These are phyloP conservation scores for Phlyctochytrium arcticum DNA, from an alignment of 192 early-diverging fungal genomes.

Conservation along the genomic window DNA sequence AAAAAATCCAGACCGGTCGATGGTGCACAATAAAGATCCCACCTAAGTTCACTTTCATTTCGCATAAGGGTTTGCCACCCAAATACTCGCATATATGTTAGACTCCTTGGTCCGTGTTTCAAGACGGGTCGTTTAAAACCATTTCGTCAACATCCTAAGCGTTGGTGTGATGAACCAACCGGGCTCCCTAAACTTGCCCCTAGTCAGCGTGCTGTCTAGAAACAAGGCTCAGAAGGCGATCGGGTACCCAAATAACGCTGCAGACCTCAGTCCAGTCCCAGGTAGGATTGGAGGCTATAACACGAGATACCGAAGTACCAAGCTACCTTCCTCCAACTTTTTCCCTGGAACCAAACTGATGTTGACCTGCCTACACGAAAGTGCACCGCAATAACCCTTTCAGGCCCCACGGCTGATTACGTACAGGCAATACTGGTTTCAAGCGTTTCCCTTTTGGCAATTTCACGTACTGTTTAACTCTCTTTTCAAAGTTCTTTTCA, in stretches of 20 bases:
- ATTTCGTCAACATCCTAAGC: slow-evolving; percentile 29
- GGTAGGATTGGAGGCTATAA: slow-evolving; percentile 55
- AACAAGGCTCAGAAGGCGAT: neutral
- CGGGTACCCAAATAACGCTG: slow-evolving; percentile 30
- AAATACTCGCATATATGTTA: slow-evolving; percentile 74
- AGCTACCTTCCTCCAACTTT: slow-evolving; percentile 48
- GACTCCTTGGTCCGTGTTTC: slow-evolving; percentile 62
- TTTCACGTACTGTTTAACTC: slow-evolving; percentile 81
- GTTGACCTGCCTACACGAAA: slow-evolving; percentile 47
- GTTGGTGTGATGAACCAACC: slow-evolving; percentile 9
- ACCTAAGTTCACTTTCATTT: slow-evolving; percentile 34
- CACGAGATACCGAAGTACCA: slow-evolving; percentile 35
- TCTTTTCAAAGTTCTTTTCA: slow-evolving; percentile 76
- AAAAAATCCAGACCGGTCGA: slow-evolving; percentile 29
- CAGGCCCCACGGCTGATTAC: slow-evolving; percentile 36
- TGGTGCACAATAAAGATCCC: slow-evolving; percentile 27
- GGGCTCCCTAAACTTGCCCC: neutral
- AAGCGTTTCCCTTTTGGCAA: slow-evolving; percentile 75
- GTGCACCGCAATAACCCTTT: slow-evolving; percentile 35
- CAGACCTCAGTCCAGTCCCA: slow-evolving; percentile 55
- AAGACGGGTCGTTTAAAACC: neutral
- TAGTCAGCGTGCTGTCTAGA: neutral
- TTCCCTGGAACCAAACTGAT: slow-evolving; percentile 56
- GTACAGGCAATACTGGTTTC: slow-evolving; percentile 49
- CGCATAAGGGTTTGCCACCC: slow-evolving; percentile 52